These are phyloP conservation scores for Tetraselmis chui DNA, from an alignment of 139 green algal species.

Conservation along the genomic window DNA sequence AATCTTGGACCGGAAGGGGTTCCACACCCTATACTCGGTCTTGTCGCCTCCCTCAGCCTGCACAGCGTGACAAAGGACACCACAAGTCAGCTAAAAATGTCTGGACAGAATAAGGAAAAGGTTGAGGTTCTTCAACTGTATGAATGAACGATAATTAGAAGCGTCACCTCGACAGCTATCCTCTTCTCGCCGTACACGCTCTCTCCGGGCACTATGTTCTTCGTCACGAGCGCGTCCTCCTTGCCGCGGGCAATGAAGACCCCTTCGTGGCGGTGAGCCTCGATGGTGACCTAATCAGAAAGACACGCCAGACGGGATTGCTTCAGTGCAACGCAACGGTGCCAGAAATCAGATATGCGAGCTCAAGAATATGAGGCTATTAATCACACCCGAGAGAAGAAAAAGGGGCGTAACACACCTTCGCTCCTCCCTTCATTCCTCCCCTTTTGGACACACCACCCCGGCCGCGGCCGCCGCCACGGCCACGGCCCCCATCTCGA, in stretches of 20 bases:
- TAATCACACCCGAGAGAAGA: background rate
- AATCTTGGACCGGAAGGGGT: slow-evolving; percentile 98
- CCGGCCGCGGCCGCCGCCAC: slow-evolving; percentile 25
- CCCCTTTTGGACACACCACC: slow-evolving; percentile 31
- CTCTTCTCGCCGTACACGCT: slow-evolving; percentile 98
- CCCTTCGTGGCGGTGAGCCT: slow-evolving; percentile 90
- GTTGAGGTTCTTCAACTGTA: background rate
- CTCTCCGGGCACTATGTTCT: slow-evolving; percentile 93
- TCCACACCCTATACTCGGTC: slow-evolving; percentile 99
- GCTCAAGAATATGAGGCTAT: background rate
- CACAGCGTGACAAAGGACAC: too few species aligned
- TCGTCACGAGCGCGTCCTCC: slow-evolving; percentile 92
- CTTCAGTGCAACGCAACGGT: background rate
- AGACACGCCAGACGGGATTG: background rate
- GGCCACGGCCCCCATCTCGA: slow-evolving; percentile 33
- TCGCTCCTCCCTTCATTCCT: slow-evolving; percentile 83
- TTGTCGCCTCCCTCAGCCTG: slow-evolving; percentile 69
- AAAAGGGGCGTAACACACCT: slow-evolving; percentile 28
- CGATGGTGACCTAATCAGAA: slow-evolving; percentile 66
- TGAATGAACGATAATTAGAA: too few species aligned
- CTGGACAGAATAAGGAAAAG: slow-evolving; percentile 1
- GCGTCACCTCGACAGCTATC: slow-evolving; percentile 80
- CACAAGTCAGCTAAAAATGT: too few species aligned
- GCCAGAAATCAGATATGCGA: too few species aligned
- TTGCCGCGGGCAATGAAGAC: slow-evolving; percentile 98